These are phyloP conservation scores for Lecanicillium sp. DNA, from an alignment of 2,329 filamentous ascomycete species.

Conservation along the genomic window DNA sequence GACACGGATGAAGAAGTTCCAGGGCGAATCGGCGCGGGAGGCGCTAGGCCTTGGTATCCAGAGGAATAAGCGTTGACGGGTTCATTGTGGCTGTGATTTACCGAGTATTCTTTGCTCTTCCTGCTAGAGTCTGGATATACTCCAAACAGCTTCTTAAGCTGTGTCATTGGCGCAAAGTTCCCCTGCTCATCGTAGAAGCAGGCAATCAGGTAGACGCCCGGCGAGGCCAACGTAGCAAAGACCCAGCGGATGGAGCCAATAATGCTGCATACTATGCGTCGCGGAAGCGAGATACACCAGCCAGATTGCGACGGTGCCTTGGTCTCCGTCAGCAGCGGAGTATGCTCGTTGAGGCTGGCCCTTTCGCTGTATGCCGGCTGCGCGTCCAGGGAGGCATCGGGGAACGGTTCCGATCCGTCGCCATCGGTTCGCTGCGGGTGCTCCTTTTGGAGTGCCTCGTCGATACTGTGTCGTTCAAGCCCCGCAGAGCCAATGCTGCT, in stretches of 20 bases:
- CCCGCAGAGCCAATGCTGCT: conserved; percentile 51
- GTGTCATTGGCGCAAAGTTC: conserved; percentile 68
- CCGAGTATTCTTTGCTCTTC: conserved; percentile 25
- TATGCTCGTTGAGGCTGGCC: conserved; percentile 48
- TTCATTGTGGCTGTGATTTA: conserved; percentile 32
- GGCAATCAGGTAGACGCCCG: conserved; percentile 73
- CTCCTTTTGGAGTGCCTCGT: conserved; percentile 25
- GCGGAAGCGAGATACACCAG: conserved; percentile 51
- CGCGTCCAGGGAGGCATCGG: conserved; percentile 27
- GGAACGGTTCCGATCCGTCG: conserved; percentile 23
- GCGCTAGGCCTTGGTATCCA: conserved; percentile 19
- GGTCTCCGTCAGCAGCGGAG: conserved; percentile 44
- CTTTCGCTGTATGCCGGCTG: conserved; percentile 29
- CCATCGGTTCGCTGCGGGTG: conserved; percentile 23
- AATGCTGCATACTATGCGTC: conserved; percentile 62
- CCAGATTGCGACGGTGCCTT: conserved; percentile 28
- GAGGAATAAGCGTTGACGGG: conserved; percentile 13
- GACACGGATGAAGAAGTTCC: conserved; percentile 52
- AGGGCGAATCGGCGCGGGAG: conserved; percentile 18
- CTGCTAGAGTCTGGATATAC: conserved; percentile 14
- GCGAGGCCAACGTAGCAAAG: conserved; percentile 68
- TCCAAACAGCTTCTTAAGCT: conserved; percentile 57
- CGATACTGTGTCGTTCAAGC: conserved; percentile 34
- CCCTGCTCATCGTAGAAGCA: conserved; percentile 78
- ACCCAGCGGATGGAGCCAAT: conserved; percentile 72